Evolutionary conservation across 805 yeast species (phyloP), one percentile per base, ranked within the genome.

Genomic region (Candida fluviatilis): DNA sequence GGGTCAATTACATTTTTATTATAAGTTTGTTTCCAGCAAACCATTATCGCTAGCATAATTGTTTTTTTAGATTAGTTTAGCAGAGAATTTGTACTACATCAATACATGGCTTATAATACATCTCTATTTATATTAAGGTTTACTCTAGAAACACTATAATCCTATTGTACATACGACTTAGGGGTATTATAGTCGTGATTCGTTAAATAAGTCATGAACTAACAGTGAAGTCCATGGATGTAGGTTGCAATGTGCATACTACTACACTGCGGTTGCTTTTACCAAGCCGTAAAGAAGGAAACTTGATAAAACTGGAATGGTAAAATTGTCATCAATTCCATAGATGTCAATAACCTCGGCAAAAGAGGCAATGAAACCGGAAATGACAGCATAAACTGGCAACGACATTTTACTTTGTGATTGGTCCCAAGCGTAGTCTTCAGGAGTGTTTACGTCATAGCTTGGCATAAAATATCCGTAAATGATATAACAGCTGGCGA

Each of bases 251-350:
- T n/a, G n/a, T n/a, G n/a, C n/a, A n/a, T n/a, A n/a, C n/a, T n/a
- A n/a, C n/a, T 36, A 36, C 19, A 30, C 14, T 6, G 23, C 21
- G 11, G 39, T 31, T 11, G 28, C 34, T 12, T 31, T 21, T 10
- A 82, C 71, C 15, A 76, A 69, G 18, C 60, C 61, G 52, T 71
- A 70, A 46, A 89, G 66, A 49, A 84, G 78, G 4, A 73, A 54
- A 5, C 95, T 82, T 15, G 96, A 82, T 31, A 91, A 61, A 1
- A 87, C 87, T 5, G 99, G 99, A 42, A 93, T 91, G 34, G 98
- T 90, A 51, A 93, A 77, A 60, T 93, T 93, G 57, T 93, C 99
- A 60, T 93, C 99, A 62, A 90, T 65, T 30, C 77, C 79, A 41
- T 73, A 79, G 12, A 90, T 40, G 48, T 84, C 88, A 35, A 90